Conservation (phyloP, 495 filamentous ascomycete genomes). For the Daldinia caldariorum region DNA sequence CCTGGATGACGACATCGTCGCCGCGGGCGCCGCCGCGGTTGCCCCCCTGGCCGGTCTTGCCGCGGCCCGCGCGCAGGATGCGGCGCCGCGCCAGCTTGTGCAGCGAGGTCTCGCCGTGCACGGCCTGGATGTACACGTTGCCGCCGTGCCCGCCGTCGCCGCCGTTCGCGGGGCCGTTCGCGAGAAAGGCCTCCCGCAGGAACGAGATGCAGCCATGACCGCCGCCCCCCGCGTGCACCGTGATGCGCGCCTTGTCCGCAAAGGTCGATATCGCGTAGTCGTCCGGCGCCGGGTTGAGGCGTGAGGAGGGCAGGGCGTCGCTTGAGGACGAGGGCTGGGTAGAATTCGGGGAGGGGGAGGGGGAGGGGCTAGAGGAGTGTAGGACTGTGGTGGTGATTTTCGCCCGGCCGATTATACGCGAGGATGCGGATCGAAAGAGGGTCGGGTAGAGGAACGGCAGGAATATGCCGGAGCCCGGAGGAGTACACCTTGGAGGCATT, state of each 20-base stretch:
- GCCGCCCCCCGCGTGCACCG: slow-evolving; percentile 77
- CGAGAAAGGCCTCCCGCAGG: slow-evolving; percentile 85
- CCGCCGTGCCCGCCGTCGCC: slow-evolving; percentile 94
- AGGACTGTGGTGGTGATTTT: slow-evolving; percentile 44
- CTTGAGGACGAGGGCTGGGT: slow-evolving; percentile 46
- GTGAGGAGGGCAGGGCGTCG: slow-evolving; percentile 57
- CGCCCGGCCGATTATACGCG: slow-evolving; percentile 38
- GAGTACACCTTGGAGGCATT: slow-evolving; percentile 60
- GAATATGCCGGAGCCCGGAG: slow-evolving; percentile 55
- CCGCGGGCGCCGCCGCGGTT: slow-evolving; percentile 81
- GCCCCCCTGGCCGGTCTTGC: slow-evolving; percentile 87
- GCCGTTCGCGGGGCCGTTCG: slow-evolving; percentile 92
- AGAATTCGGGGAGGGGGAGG: slow-evolving; percentile 38
- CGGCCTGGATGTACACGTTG: slow-evolving; percentile 92
- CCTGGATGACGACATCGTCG: slow-evolving; percentile 85
- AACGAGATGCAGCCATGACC: slow-evolving; percentile 95
- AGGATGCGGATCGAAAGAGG: slow-evolving; percentile 52
- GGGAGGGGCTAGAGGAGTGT: slow-evolving; percentile 32
- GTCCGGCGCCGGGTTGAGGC: slow-evolving; percentile 79
- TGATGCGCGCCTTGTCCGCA: slow-evolving; percentile 82
- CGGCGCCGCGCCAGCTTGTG: slow-evolving; percentile 88
- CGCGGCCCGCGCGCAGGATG: slow-evolving; percentile 78
- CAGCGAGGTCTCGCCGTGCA: slow-evolving; percentile 86
- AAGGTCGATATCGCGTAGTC: slow-evolving; percentile 86
- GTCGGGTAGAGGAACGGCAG: slow-evolving; percentile 75